Evolutionary conservation across 352 stramenopile genomes (phyloP), one percentile per base, ranked within the genome.

Genomic region (Lagenidium giganteum): DNA sequence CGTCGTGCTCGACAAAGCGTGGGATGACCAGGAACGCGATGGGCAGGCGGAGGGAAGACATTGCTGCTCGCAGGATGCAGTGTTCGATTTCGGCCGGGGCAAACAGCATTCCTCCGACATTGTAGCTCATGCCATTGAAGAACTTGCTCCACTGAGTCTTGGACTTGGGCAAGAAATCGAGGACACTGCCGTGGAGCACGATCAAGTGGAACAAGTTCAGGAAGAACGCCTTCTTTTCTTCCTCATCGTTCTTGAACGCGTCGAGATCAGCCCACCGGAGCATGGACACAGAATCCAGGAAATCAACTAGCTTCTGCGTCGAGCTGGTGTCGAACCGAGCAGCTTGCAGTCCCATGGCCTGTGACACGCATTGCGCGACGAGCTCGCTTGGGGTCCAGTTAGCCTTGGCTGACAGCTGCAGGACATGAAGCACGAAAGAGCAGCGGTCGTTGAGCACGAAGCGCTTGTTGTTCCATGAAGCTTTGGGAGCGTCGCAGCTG

Each of bases 181-280:
- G 32, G 12, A 84, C 47, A 27, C 50, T 67, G 5, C 60, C 42
- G 35, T 85, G 68, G 2, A 83, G 12, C 22, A 79, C 28, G 23
- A 79, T 49, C 11, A 81, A 28, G 26, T 85, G 72, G 36, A 71
- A 83, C 27, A 85, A 24, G 37, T 83, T 85, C n/a, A 85, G 32
- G 36, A 83, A 64, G 20, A 77, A 79, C 7, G 59, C 64, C 26
- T 72, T 74, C 17, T 52, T 50, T 30, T 53, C 40, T 9, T 46
- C 23, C 11, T 65, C 48, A 21, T 57, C 34, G 11, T 45, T 16
- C 3, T 47, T n/a, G 8, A 78, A 20, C 2, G 41, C 2, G 6
- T 43, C 27, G 22, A 72, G 8, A 22, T 67, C 45, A 17, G 61
- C 29, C 38, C 52, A 62, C 29, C 74, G 61, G 24, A 84, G 51